Conservation (phyloP, 805 yeast species). For the Zygosaccharomyces lentus region DNA sequence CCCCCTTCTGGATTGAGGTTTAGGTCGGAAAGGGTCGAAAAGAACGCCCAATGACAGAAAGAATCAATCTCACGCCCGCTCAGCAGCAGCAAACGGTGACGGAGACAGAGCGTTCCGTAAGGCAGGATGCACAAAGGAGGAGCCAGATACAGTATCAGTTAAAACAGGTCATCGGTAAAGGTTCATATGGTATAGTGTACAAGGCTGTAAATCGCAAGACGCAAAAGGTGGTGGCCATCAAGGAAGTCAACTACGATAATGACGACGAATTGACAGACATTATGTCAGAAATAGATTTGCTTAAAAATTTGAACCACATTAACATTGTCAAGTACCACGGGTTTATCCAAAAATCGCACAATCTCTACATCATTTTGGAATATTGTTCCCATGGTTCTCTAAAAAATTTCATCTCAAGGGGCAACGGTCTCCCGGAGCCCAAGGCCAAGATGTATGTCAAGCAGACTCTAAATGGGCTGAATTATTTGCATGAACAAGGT, state of each 20-base stretch:
- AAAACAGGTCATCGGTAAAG: slow-evolving; percentile 71
- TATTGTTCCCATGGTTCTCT: slow-evolving; percentile 69
- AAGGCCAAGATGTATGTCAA: slow-evolving; percentile 56
- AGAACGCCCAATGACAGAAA: slow-evolving; percentile 7
- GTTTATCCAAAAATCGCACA: slow-evolving; percentile 63
- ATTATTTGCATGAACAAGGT: slow-evolving; percentile 68
- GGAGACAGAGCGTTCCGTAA: slow-evolving; percentile 12
- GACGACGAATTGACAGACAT: slow-evolving; percentile 65
- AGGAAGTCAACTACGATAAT: slow-evolving; percentile 65
- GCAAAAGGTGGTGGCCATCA: slow-evolving; percentile 69
- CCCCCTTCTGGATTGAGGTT: not conserved
- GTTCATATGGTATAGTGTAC: slow-evolving; percentile 88
- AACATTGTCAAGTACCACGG: slow-evolving; percentile 93
- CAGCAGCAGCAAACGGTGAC: slow-evolving; percentile 17
- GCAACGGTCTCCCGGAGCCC: slow-evolving; percentile 49
- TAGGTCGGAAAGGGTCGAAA: not conserved
- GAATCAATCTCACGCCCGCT: slow-evolving; percentile 25
- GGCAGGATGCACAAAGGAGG: slow-evolving; percentile 17
- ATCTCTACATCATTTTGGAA: slow-evolving; percentile 71
- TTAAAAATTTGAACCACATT: slow-evolving; percentile 75
- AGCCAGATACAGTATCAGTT: slow-evolving; percentile 44
- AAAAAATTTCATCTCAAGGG: slow-evolving; percentile 37
- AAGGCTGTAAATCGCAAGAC: slow-evolving; percentile 65
- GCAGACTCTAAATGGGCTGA: slow-evolving; percentile 69
- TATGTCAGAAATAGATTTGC: slow-evolving; percentile 63